Evolutionary conservation across 2,329 filamentous ascomycete genomes (phyloP), one percentile per base, ranked within the genome.

Genomic region (Ampelomyces quisqualis): DNA sequence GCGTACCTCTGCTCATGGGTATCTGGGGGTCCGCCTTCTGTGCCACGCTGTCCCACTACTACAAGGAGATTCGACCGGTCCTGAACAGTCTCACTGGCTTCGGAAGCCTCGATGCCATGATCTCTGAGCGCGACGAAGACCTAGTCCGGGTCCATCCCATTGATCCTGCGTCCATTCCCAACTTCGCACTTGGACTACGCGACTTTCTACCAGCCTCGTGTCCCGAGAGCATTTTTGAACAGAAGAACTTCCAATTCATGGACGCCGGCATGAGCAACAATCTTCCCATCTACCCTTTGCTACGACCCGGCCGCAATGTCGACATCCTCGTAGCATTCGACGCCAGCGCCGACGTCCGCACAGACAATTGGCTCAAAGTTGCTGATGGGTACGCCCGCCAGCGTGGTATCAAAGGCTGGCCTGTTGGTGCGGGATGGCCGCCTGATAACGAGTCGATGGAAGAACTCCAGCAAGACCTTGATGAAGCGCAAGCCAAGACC

Each of bases 241-340:
- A 77, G 10, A 76, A 84, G 30, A 85, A 95, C 64, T 63, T 77
- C 24, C 70, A 75, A 40, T 67, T 77, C 11, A 97, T 96, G 90
- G 93, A 98, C 67, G 90, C 93, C 2, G 93, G 93, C 35, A 98
- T 98, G 93, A 94, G 88, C 51, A 97, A 98, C 65, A 98, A 98
- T 61, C 76, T 98, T 7, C 93, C 93, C 2, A 90, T 97, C 28
- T 98, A 98, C 64, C 93, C 93, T 0, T 78, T 97, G 3, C 81
- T 98, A 13, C 83, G 93, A 8, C 89, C 89, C 0, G 91, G 90
- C 2, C 80, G 93, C 23, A 80, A 95, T 41, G 85, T 98, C 5
- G 93, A 98, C 57, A 78, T 98, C 29, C 74, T 97, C 31, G 80
- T 98, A 31, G 88, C 90, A 3, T 98, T 98, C 65, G 93, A 98